A percentile compares a stretch with the other conserved stretches of the same genome.
Conservation (phyloP, 164 flowering plant genomes). For the Chloranthus sessilifolius region DNA sequence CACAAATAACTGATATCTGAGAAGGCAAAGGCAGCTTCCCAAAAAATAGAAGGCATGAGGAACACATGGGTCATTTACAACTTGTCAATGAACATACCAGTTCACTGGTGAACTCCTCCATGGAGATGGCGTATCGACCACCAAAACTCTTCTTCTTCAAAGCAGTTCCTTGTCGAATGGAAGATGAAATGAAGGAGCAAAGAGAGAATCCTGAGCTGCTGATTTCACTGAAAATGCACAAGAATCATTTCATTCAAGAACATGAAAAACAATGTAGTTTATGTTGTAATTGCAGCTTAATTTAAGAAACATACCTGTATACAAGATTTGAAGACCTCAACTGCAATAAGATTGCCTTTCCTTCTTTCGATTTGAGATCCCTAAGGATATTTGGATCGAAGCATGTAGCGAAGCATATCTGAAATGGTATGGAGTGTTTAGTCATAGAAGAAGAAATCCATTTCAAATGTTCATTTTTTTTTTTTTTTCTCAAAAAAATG, state of each 20-base stretch:
- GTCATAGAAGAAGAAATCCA: no score
- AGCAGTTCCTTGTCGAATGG: slow-evolving; percentile 16
- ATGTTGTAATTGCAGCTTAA: background rate
- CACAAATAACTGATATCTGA: no score
- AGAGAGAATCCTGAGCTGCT: slow-evolving; percentile 19
- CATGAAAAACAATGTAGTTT: background rate
- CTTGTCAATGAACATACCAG: slow-evolving; percentile 15
- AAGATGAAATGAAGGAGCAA: slow-evolving; percentile 6
- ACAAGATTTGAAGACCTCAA: slow-evolving; percentile 12
- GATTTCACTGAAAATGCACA: slow-evolving; percentile 18
- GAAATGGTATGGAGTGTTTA: slow-evolving; percentile 5
- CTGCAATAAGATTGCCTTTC: slow-evolving; percentile 20
- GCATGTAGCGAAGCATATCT: slow-evolving; percentile 35
- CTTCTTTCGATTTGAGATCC: slow-evolving; percentile 26
- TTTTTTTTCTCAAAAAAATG: no score
- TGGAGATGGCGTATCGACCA: slow-evolving; percentile 29
- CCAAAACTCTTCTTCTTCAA: slow-evolving; percentile 22
- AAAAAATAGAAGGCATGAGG: no score
- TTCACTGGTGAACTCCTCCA: slow-evolving; percentile 29
- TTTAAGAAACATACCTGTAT: slow-evolving; percentile 17
- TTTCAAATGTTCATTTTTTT: no score
- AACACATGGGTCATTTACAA: no score
- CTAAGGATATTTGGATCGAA: slow-evolving; percentile 26
- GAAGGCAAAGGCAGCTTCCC: no score
- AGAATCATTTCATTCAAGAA: no score